A percentile compares a stretch with the other conserved stretches of the same genome.
phyloP scores from a whole-genome alignment of 257 asterid species.

The Solanum pennellii region DNA sequence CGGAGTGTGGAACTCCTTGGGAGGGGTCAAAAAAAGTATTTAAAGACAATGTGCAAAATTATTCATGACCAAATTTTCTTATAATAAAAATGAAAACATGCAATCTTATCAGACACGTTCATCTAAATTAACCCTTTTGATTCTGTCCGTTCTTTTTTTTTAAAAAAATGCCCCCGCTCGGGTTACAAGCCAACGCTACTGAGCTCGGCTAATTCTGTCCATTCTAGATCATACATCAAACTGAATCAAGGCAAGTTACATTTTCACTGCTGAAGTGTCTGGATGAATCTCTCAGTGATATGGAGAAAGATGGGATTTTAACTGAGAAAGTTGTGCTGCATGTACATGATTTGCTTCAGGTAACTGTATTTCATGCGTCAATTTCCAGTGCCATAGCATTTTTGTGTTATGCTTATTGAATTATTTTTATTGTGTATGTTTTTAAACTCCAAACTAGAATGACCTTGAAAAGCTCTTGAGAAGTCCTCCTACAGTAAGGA shows the following conservation, averaged over 20 bases:
- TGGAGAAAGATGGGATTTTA: neutral
- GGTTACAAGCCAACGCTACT: too few relatives aligned
- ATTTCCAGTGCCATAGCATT: neutral
- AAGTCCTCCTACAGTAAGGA: neutral
- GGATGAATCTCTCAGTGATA: neutral
- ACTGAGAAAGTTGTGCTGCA: neutral
- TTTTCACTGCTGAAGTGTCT: neutral
- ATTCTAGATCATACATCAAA: neutral
- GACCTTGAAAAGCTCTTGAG: neutral
- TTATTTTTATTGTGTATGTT: neutral
- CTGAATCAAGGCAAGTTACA: neutral
- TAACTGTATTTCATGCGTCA: neutral
- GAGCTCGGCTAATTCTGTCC: neutral
- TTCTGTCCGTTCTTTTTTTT: neutral
- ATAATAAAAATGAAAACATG: neutral
- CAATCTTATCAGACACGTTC: neutral
- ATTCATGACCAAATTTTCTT: neutral
- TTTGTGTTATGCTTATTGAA: neutral
- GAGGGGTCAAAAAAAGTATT: neutral
- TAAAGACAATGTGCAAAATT: neutral
- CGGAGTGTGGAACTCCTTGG: neutral
- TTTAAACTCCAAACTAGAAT: neutral
- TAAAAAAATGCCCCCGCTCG: too few relatives aligned
- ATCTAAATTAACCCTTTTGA: neutral
- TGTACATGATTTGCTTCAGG: neutral